Conservation (phyloP, 164 flowering plant species). For the Magnolia officinalis region DNA sequence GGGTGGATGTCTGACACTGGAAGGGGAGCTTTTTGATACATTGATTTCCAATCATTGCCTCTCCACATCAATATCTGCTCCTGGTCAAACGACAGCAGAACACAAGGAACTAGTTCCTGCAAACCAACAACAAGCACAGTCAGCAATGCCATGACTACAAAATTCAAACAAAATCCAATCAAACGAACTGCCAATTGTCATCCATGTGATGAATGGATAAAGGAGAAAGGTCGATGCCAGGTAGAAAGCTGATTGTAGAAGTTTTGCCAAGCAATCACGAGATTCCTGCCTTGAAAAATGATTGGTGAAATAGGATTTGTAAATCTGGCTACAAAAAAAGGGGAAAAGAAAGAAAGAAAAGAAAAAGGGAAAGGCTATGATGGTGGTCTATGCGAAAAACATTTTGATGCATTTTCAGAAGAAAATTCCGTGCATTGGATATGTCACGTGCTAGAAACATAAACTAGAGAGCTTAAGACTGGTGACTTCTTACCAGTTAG, state of each 20-base stretch:
- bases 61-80: slow-evolving; percentile 95
- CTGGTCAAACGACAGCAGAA: slow-evolving; percentile 80
- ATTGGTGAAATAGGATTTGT: background rate
- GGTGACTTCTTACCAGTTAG: background rate
- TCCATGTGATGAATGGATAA: too few species aligned
- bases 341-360: too few species aligned
- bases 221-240: background rate
- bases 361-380: background rate
- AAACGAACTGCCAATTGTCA: too few species aligned
- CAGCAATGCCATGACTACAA: background rate
- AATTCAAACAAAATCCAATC: background rate
- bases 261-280: background rate
- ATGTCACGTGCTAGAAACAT: background rate
- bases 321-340: too few species aligned
- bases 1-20: slow-evolving; percentile 4
- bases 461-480: background rate
- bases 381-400: background rate
- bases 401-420: background rate
- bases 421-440: too few species aligned
- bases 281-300: background rate
- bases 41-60: slow-evolving; percentile 80
- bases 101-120: slow-evolving; percentile 98
- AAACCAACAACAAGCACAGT: background rate
- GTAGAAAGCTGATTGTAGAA: background rate
- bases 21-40: slow-evolving; percentile 34